Percentiles rank a stretch among this genome's conserved stretches.
These are phyloP conservation scores for Mrakia blollopis DNA, from an alignment of 768 basidiomycete genomes.

Conservation along the genomic window DNA sequence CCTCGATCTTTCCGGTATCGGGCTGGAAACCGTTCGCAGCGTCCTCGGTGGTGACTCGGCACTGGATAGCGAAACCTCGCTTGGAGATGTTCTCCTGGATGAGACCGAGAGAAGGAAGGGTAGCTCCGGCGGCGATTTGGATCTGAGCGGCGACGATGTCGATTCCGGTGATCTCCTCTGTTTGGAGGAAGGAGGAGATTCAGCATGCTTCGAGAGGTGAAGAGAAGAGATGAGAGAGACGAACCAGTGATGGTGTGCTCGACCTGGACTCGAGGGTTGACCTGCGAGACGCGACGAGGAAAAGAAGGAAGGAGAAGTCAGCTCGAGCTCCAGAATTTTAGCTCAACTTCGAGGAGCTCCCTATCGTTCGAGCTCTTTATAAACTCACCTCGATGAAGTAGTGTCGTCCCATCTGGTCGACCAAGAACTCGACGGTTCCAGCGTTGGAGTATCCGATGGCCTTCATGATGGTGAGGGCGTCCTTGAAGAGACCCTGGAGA, in stretches of 20 bases:
- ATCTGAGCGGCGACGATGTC: slow-evolving; percentile 99
- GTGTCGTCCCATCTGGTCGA: slow-evolving; percentile 91
- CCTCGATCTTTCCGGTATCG: slow-evolving; percentile 98
- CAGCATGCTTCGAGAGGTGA: slow-evolving; percentile 13
- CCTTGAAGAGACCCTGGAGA: slow-evolving; percentile 75
- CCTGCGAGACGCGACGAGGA: neutral
- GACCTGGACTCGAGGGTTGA: slow-evolving; percentile 83
- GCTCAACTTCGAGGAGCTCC: neutral
- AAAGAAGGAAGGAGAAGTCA: neutral
- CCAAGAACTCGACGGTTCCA: slow-evolving; percentile 96
- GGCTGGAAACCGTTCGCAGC: slow-evolving; percentile 89
- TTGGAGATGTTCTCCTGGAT: slow-evolving; percentile 93
- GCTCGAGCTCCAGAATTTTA: too few relatives aligned
- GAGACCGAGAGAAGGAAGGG: slow-evolving; percentile 87
- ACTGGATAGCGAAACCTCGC: slow-evolving; percentile 96
- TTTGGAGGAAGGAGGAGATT: slow-evolving; percentile 20
- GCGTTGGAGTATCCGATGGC: slow-evolving; percentile 94
- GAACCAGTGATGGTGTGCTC: slow-evolving; percentile 97
- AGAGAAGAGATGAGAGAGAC: slow-evolving; percentile 31
- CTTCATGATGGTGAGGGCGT: slow-evolving; percentile 90
- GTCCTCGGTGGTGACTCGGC: slow-evolving; percentile 97
- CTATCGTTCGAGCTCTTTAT: too few relatives aligned
- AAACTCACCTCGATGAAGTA: slow-evolving; percentile 90
- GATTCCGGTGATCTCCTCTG: slow-evolving; percentile 99
- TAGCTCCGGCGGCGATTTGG: slow-evolving; percentile 98